A percentile compares a stretch with the other conserved stretches of the same genome.
phyloP scores from a whole-genome alignment of 2,329 filamentous ascomycete species.

The Diaporthe nobilis region DNA sequence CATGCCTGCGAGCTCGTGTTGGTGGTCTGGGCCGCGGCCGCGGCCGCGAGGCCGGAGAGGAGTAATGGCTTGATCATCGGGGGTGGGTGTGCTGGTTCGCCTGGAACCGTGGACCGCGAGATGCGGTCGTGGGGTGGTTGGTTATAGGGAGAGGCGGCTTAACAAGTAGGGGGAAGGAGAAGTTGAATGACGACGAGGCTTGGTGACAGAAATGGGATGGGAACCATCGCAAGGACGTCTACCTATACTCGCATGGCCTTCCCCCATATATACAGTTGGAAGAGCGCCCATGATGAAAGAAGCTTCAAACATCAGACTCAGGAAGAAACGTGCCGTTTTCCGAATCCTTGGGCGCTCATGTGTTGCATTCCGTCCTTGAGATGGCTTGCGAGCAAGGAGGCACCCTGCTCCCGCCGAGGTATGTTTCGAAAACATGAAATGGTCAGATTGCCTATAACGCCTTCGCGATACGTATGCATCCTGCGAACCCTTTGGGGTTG shows the following conservation, averaged over 20 bases:
- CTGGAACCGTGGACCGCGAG: background rate
- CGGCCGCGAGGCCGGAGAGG: slow-evolving; percentile 29
- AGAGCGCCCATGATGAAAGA: slow-evolving; percentile 2
- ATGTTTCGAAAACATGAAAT: slow-evolving; percentile 10
- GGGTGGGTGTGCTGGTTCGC: background rate
- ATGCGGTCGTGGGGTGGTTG: background rate
- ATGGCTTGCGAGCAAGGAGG: slow-evolving; percentile 20
- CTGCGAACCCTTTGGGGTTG: background rate
- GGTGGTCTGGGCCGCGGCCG: slow-evolving; percentile 20
- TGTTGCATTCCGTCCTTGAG: slow-evolving; percentile 21
- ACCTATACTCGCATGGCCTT: background rate
- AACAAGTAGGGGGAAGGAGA: background rate
- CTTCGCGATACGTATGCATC: background rate
- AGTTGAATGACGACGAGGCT: background rate
- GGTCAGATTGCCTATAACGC: background rate
- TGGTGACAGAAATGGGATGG: slow-evolving; percentile 22
- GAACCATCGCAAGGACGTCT: background rate
- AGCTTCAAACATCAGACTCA: slow-evolving; percentile 13
- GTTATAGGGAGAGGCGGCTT: background rate
- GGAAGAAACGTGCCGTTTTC: slow-evolving; percentile 19
- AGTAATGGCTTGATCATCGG: slow-evolving; percentile 22
- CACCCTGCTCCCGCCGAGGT: slow-evolving; percentile 7
- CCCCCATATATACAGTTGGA: background rate
- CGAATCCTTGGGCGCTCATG: slow-evolving; percentile 1
- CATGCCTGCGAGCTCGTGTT: slow-evolving; percentile 29